A percentile compares a stretch with the other conserved stretches of the same genome.
Evolutionary conservation across 1,139 yeast genomes (phyloP).

Genomic region (Williopsis jadinii): DNA sequence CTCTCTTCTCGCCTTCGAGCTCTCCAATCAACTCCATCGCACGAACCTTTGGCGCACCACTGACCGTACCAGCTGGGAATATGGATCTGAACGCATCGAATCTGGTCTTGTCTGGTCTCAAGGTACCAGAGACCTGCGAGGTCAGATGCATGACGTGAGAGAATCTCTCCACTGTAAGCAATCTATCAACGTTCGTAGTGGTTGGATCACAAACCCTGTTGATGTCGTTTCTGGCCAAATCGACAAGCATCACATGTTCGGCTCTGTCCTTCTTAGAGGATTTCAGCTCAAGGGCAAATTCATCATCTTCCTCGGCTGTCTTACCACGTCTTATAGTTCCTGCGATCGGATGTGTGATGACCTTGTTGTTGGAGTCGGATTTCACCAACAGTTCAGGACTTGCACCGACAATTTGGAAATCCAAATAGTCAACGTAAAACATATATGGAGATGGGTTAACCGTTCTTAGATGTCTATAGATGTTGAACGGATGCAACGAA

Average conservation of each 20-base stretch:
- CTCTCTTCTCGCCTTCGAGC: conserved; percentile 85
- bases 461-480: conserved; percentile 87
- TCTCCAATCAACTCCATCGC: conserved; percentile 95
- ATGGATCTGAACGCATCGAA: conserved; percentile 96
- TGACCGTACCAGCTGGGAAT: conserved; percentile 98
- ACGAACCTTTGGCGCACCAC: conserved; percentile 95
- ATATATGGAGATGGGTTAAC: conserved; percentile 97
- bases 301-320: conserved; percentile 87
- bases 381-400: conserved; percentile 92
- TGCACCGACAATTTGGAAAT: conserved; percentile 94
- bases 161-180: conserved; percentile 85
- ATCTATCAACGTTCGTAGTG: conserved; percentile 78
- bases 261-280: conserved; percentile 89
- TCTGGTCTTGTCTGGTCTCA: conserved; percentile 76
- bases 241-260: conserved; percentile 97
- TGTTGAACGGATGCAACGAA: conserved; percentile 89
- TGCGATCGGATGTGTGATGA: conserved; percentile 94
- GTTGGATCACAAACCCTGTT: conserved; percentile 89
- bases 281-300: conserved; percentile 65
- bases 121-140: conserved; percentile 87
- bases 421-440: conserved; percentile 85
- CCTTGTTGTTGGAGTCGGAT: conserved; percentile 61
- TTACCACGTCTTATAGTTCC: conserved; percentile 90
- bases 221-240: conserved; percentile 90
- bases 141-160: conserved; percentile 98